Evolutionary conservation across 345 rosid species (phyloP).

Genomic region (Linum lewisii): DNA sequence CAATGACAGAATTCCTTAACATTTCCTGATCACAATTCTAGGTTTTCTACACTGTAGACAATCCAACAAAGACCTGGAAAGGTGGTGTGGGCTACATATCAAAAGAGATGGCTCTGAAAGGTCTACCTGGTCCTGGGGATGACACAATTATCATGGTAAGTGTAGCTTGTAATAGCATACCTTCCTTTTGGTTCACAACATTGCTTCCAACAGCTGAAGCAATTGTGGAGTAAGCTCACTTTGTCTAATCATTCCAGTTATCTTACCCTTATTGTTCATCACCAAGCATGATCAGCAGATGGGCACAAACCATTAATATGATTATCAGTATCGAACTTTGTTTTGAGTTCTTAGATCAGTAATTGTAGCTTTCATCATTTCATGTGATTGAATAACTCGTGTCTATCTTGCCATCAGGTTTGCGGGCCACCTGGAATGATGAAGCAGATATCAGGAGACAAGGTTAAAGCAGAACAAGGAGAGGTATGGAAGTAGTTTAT

Average conservation of each 20-base stretch:
- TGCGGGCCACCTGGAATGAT: conserved; percentile 98
- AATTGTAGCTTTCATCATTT: too few relatives aligned
- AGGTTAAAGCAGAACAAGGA: conserved; percentile 86
- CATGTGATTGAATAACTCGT: not conserved
- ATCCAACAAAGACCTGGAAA: conserved; percentile 81
- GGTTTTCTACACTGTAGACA: conserved; percentile 84
- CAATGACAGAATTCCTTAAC: not conserved
- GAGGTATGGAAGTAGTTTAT: conserved; percentile 42
- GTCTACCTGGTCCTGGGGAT: conserved; percentile 74
- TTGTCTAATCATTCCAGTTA: too few relatives aligned
- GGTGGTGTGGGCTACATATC: conserved; percentile 83
- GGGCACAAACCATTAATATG: too few relatives aligned
- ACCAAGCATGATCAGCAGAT: too few relatives aligned
- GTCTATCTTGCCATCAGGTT: conserved; percentile 35
- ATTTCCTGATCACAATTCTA: conserved; percentile 19
- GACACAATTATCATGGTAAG: conserved; percentile 81
- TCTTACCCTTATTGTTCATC: too few relatives aligned
- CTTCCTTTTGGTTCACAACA: too few relatives aligned
- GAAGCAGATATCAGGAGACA: conserved; percentile 82
- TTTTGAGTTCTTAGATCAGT: too few relatives aligned
- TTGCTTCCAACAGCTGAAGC: too few relatives aligned
- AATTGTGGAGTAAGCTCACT: too few relatives aligned
- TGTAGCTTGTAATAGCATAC: not conserved
- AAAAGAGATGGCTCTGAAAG: conserved; percentile 66
- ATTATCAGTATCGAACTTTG: too few relatives aligned